Evolutionary conservation across 2,329 filamentous ascomycete genomes (phyloP).

Genomic region (Scortechinia acanthostroma): DNA sequence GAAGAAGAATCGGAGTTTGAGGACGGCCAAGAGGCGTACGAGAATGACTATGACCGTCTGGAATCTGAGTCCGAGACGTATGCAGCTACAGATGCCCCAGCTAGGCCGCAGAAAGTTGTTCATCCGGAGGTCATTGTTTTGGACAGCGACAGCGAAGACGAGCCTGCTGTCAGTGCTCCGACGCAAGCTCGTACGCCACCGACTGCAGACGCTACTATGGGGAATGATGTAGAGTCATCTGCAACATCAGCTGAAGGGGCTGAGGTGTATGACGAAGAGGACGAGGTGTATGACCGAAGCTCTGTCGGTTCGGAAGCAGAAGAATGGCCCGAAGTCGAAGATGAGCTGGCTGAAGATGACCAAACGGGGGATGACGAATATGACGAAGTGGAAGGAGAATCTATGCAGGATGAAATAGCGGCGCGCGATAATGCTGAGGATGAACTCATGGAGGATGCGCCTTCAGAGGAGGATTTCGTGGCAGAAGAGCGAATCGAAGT

Average conservation of each 20-base stretch:
- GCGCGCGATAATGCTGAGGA: not conserved
- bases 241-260: not conserved
- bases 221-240: too few species aligned
- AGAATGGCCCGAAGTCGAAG: not conserved
- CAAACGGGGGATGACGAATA: not conserved
- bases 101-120: conserved; percentile 6
- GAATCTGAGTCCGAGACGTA: conserved; percentile 7
- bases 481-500: too few species aligned
- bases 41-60: conserved; percentile 3
- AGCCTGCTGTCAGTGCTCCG: conserved; percentile 5
- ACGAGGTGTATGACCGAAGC: not conserved
- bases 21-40: conserved; percentile 6
- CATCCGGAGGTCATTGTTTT: conserved; percentile 26
- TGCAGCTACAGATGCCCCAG: not conserved
- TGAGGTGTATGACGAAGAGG: not conserved
- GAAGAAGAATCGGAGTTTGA: conserved; percentile 8
- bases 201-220: too few species aligned
- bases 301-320: not conserved
- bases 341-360: not conserved
- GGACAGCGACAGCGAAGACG: conserved; percentile 26
- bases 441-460: too few species aligned
- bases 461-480: not conserved
- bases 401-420: not conserved
- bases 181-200: conserved; percentile 4
- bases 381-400: not conserved